Evolutionary conservation across 805 yeast species (phyloP).

Genomic region (Clavispora asparagi): DNA sequence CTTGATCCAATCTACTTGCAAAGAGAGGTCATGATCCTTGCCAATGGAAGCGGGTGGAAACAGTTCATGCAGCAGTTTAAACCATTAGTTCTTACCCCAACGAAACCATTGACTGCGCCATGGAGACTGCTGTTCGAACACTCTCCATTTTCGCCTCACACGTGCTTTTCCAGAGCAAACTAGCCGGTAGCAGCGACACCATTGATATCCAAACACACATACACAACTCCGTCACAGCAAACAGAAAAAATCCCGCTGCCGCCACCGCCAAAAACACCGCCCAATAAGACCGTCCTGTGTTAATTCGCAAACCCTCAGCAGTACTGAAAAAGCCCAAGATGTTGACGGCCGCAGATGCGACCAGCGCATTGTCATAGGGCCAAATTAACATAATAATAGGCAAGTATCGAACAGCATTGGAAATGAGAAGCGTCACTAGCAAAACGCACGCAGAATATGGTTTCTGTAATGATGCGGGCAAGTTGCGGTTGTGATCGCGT

Average conservation of each 20-base stretch:
- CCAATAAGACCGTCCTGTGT: slow-evolving; percentile 6
- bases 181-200: slow-evolving; percentile 1
- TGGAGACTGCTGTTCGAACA: neutral
- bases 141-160: neutral
- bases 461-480: slow-evolving; percentile 24
- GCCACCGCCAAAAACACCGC: slow-evolving; percentile 4
- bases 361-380: slow-evolving; percentile 81
- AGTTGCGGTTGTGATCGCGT: slow-evolving; percentile 10
- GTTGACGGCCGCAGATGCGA: slow-evolving; percentile 55
- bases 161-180: neutral
- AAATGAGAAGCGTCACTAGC: slow-evolving; percentile 64
- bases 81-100: neutral
- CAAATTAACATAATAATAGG: slow-evolving; percentile 94
- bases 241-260: slow-evolving; percentile 6
- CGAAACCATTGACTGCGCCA: neutral
- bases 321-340: slow-evolving; percentile 56
- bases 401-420: slow-evolving; percentile 75
- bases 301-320: slow-evolving; percentile 47
- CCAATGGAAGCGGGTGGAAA: neutral
- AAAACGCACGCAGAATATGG: slow-evolving; percentile 40
- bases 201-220: slow-evolving; percentile 2
- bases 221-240: slow-evolving; percentile 6
- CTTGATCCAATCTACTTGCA: no score
- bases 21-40: no score
- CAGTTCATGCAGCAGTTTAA: neutral